Conservation (phyloP, 2,329 filamentous ascomycete genomes). For the Nemania diffusa region DNA sequence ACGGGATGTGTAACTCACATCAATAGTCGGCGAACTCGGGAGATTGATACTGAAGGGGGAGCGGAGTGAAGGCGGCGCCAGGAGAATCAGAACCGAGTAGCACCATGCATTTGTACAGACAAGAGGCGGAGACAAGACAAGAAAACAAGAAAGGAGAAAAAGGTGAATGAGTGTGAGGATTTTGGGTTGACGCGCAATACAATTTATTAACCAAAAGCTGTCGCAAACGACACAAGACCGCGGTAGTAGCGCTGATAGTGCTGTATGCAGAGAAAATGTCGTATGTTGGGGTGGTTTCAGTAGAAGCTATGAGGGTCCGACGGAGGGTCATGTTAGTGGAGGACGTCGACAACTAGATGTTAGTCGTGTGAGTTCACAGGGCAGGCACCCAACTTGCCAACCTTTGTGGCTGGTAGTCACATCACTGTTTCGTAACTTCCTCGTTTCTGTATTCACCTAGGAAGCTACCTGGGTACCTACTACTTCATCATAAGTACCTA, state of each 20-base stretch:
- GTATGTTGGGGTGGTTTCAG: constrained; percentile 34
- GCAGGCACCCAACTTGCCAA: neutral
- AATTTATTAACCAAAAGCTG: constrained; percentile 46
- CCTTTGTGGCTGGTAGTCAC: neutral
- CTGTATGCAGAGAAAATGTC: constrained; percentile 42
- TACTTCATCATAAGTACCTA: too few species aligned
- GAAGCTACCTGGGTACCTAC: neutral
- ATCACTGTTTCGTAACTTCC: neutral
- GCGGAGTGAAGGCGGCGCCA: neutral
- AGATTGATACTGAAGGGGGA: neutral
- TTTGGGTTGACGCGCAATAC: constrained; percentile 37
- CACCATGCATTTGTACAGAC: neutral
- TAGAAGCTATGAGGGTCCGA: constrained; percentile 35
- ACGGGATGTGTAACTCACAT: neutral
- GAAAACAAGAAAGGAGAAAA: neutral
- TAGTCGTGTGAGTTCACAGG: neutral
- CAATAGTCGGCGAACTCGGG: neutral
- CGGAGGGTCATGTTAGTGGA: neutral
- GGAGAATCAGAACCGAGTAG: neutral
- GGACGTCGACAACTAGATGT: neutral
- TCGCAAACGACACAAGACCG: constrained; percentile 40
- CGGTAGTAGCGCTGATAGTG: constrained; percentile 43
- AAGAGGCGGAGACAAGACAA: neutral
- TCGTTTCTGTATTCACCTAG: neutral
- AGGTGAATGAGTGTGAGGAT: neutral